phyloP scores from a whole-genome alignment of 352 stramenopile genomes.

The Blastocystis sp. region DNA sequence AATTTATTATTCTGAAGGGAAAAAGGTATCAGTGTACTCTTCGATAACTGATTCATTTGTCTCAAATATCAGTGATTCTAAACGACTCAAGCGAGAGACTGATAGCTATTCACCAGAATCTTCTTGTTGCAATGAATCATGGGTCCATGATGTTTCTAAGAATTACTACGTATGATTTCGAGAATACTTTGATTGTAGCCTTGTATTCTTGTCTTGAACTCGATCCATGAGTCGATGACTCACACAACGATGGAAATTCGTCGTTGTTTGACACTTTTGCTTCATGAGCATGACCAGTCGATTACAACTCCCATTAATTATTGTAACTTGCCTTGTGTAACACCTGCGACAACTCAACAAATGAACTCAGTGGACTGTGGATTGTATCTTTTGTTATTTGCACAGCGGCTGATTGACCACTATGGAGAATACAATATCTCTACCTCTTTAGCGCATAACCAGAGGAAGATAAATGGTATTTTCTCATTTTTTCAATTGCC shows the following conservation, averaged over 20 bases:
- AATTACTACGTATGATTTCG: background rate
- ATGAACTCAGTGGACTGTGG: constrained; percentile 1
- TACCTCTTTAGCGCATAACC: background rate
- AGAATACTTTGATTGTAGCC: background rate
- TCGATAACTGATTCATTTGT: background rate
- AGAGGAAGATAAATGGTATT: background rate
- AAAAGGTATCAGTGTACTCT: background rate
- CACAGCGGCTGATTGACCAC: background rate
- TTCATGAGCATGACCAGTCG: background rate
- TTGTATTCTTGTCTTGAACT: background rate
- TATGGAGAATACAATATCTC: background rate
- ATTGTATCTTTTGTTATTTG: background rate
- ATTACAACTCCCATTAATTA: background rate
- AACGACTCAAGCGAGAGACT: background rate
- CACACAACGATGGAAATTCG: background rate
- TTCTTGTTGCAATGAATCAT: too few species aligned
- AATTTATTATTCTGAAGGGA: background rate
- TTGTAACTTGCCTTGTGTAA: background rate
- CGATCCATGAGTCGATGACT: background rate
- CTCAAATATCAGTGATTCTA: background rate
- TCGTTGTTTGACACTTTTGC: background rate
- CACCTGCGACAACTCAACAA: background rate
- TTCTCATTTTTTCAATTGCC: constrained; percentile 4
- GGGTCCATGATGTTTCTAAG: too few species aligned
- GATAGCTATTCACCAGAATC: background rate